A percentile compares a stretch with the other conserved stretches of the same genome.
These are phyloP conservation scores for Coriolopsis trogii DNA, from an alignment of 1,284 basidiomycete species.

Conservation along the genomic window DNA sequence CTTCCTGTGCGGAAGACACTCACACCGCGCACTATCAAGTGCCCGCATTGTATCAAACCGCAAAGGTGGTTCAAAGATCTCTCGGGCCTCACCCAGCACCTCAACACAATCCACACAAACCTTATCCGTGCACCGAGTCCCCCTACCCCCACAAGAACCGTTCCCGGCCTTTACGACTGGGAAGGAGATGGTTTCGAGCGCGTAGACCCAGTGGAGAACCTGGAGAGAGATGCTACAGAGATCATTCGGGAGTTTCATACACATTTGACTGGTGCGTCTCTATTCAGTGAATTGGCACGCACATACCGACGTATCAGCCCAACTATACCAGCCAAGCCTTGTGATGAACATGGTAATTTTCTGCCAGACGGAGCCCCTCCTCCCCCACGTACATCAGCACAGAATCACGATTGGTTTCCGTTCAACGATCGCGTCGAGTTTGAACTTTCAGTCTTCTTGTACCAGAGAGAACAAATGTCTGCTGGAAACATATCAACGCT, in stretches of 20 bases:
- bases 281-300: too few species aligned
- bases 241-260: too few species aligned
- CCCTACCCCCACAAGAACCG: too few species aligned
- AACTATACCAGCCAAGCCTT: not conserved
- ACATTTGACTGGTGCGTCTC: too few species aligned
- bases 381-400: not conserved
- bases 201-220: too few species aligned
- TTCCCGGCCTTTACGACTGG: too few species aligned
- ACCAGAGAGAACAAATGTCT: constrained; percentile 9
- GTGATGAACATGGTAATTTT: not conserved
- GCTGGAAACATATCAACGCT: constrained; percentile 6
- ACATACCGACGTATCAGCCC: too few species aligned
- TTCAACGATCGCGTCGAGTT: constrained; percentile 3
- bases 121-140: constrained; percentile 1
- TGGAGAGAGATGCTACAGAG: too few species aligned
- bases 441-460: constrained; percentile 13
- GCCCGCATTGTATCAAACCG: not conserved
- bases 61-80: not conserved
- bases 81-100: constrained; percentile 1
- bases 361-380: not conserved
- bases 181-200: too few species aligned
- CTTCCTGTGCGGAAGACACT: not conserved
- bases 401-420: not conserved
- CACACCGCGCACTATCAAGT: not conserved
- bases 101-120: not conserved